Evolutionary conservation across 305 asterid genomes (phyloP), one percentile per base, ranked within the genome.

Genomic region (Rubia peregrina): DNA sequence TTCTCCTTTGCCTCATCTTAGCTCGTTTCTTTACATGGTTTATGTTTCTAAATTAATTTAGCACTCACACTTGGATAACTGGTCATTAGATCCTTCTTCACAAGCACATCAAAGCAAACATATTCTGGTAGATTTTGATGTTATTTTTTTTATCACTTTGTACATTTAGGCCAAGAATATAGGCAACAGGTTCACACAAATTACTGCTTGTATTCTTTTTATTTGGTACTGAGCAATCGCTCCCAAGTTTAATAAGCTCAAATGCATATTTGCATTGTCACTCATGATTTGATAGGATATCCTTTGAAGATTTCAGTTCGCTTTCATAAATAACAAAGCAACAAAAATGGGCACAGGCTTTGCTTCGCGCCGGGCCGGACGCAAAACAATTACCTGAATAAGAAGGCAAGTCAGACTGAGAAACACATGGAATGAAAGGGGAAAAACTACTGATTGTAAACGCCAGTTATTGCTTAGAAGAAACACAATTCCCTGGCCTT

Each of bases 1-100:
- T 19, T 17, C 57, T 61, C 56, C 30, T 59, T 36, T 67, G 41
- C 57, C 46, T 51, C 17, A 9, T 57, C 38, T 51, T n/a, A 16
- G 17, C 5, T 19, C 5, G 65, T 19, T 22, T 2, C 2, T 67
- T 26, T 43, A 14, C 56, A 51, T 53, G 46, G 62, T 17, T 10
- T 30, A 17, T 33, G 61, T n/a, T 67, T 43, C 71, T 43, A 55
- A 55, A 19, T 46, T 67, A 33, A 48, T 26, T 22, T 69, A 66
- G 67, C 30, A 8, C 16, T 38, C 44, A 38, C 44, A 8, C 40
- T 56, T 38, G 71, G 76, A 53, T 7, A 67, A 53, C 14, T 11
- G 33, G n/a, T 48, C 67, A 21, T n/a, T 55, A 53, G 76, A 9
- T 65, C 44, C 57, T 40, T 64, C 64, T 65, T 55, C 48, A 41